Evolutionary conservation across 257 asterid species (phyloP), one percentile per base, ranked within the genome.

Genomic region (Phtheirospermum japonicum): DNA sequence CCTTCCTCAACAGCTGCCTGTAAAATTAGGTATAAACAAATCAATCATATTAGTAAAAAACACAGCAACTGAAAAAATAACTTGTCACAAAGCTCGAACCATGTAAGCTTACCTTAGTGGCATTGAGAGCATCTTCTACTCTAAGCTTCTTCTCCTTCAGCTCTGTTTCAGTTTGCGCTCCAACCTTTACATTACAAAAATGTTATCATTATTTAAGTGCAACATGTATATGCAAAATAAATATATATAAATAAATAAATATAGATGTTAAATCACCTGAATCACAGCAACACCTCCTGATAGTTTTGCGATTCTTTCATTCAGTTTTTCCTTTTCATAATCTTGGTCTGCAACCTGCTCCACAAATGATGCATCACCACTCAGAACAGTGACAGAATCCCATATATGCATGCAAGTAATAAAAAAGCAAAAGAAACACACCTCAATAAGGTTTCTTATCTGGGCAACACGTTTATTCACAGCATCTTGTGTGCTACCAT

Each of bases 1-100:
- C 99, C 99, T 75, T 93, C 99, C 87, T 93, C 99, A 63, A 93
- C 97, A 70, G 99, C 99, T 2, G 99, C 99, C 99, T 93, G 85
- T 18, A 67, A 9, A 63, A 42, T 50, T 42, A 53, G 39, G 34
- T 13, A 1, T 23, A 28, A 72, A 43, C n/a, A 23, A 60, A 37
- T 61, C 60, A 23, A 23, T 23, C 51, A 28, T 17, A 61, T 50
- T 26, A 51, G 32, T 61, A 59, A 54, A 42, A 40, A 11, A 30
- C 31, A 36, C 14, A 66, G 9, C 16, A 50, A 45, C 45, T 34
- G 12, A n/a, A 26, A 16, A 54, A 48, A 6, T 45, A 54, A 42
- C 7, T 46, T 1, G 40, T 40, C 9, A 30, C 16, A 52, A 48
- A 37, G 55, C 39, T 53, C 28, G 46, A 72, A 49, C 5, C 37